Base-by-base conservation (phyloP, 306 rosid species). In the Lagenaria siceraria region DNA sequence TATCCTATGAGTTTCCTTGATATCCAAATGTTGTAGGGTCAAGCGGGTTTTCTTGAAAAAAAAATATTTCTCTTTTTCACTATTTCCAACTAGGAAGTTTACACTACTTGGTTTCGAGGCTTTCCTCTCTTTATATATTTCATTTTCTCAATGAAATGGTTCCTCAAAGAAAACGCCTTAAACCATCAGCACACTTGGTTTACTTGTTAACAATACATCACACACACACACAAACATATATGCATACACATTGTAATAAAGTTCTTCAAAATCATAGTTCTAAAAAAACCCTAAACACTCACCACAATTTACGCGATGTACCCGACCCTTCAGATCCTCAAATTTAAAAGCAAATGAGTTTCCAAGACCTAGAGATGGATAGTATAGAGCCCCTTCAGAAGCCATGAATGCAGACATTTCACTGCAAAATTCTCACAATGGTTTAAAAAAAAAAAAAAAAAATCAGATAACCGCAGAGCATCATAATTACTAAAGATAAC, bases 231-330 rank as follows among this genome's bases (percentile, higher is more conserved):
- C 46, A 40, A 1, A 54, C 6, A 8, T 56, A 22, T 24, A 56
- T n/a, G 0, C 22, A 56, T 8, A 24, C n/a, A 49, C 17, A 46
- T 13, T 1, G 43, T 40, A 40, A 42, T 9, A 60, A 60, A 35
- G 22, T 4, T 61, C 68, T 61, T 27, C 42, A 15, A 31, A 63
- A 36, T 33, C 48, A 63, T 63, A 11, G 38, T 25, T 27, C 33
- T 70, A 17, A 17, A 49, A n/a, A 46, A 17, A 72, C 25, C 25
- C 49, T 18, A 25, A 72, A 38, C 68, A 85, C 97, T 92, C 82
- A 95, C 99, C 96, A 82, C 86, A 89, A 83, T 89, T 83, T 55
- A 95, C 74, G 54, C 97, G 88, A 87, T 92, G 97, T 46, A 92
- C 88, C 71, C 85, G 93, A 73, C 97, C 96, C 75, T 83, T 89